Percentiles rank a stretch among this genome's conserved stretches.
Evolutionary conservation across 2,329 filamentous ascomycete species (phyloP).

Genomic region (Neoarthrinium moseri): DNA sequence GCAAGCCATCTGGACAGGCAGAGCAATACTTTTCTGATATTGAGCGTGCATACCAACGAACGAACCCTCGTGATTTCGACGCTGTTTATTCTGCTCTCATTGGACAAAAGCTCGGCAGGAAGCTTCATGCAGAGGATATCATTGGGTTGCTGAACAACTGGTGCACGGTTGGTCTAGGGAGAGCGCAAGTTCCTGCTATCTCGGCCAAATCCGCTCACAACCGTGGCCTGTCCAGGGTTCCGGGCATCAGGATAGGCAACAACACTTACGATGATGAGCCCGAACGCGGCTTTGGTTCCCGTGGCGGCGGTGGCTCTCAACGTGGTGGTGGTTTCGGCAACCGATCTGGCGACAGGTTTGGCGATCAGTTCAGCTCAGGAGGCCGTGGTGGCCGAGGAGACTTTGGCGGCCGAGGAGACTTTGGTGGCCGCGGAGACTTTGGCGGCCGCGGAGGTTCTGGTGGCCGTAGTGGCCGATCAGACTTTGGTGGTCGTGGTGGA

Average conservation of each 20-base stretch:
- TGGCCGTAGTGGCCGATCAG: conserved; percentile 16
- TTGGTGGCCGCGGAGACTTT: conserved; percentile 6
- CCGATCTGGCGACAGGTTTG: background rate
- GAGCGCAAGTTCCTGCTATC: conserved; percentile 45
- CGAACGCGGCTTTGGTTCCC: background rate
- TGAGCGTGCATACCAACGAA: conserved; percentile 37
- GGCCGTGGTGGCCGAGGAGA: conserved; percentile 6
- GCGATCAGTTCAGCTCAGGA: conserved; percentile 8
- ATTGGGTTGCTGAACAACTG: conserved; percentile 55
- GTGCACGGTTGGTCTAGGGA: conserved; percentile 49
- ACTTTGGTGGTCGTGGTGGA: conserved; percentile 16
- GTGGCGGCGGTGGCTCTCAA: background rate
- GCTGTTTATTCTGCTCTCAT: conserved; percentile 58
- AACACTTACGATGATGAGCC: conserved; percentile 13
- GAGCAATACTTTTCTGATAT: conserved; percentile 40
- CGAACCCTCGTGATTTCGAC: conserved; percentile 40
- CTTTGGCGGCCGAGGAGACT: conserved; percentile 7
- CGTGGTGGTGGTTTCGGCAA: background rate
- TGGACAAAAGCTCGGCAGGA: conserved; percentile 44
- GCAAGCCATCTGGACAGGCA: conserved; percentile 35
- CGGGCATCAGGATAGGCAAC: conserved; percentile 24
- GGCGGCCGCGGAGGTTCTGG: conserved; percentile 13
- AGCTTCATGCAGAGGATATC: conserved; percentile 29
- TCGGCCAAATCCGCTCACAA: conserved; percentile 16
- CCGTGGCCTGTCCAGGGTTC: conserved; percentile 24